Base-by-base conservation (phyloP, 441 rosid genomes). In the Brassica hybrid region DNA sequence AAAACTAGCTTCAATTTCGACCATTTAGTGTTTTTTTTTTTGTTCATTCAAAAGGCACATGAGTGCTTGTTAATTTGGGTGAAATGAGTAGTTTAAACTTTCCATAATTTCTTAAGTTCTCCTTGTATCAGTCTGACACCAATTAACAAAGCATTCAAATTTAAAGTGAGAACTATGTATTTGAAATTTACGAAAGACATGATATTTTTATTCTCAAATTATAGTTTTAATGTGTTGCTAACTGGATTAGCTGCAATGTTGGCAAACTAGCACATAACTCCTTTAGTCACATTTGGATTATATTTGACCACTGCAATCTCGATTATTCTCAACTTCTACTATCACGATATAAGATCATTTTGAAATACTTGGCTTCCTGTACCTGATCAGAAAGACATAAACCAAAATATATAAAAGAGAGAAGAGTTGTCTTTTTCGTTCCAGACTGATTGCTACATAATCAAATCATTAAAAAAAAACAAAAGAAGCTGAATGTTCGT, bases 321-420 rank as follows among this genome's bases (percentile, higher is more conserved):
- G 34, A 30, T 14, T n/a, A 43, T 4, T 65, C n/a, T 38, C 50
- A 70, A 54, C 23, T 63, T 70, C 8, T 41, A 57, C 21, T 25
- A 65, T 65, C 67, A 65, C 6, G 4, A 77, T 12, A 71, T n/a
- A 65, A 71, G 30, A 65, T 77, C 67, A 65, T 65, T 3, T 18
- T 30, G 18, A 41, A 57, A 25, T 57, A 10, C 30, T 41, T 71
- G 67, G 52, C 67, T 71, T 30, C 27, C 38, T 0, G 72, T 77
- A 58, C 76, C 72, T 77, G 72, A 71, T 71, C 41, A 18, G 45
- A 65, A 3, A 18, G 67, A 56, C 45, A 71, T 57, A 18, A 27
- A 50, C 56, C 59, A 2, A 38, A 8, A 50, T 41, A 21, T 21
- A 21, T 21, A 27, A 13, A 25, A 13, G 17, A 70, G 6, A 9